Conservation (phyloP, 352 stramenopile species). For the Pythium apleroticum region DNA sequence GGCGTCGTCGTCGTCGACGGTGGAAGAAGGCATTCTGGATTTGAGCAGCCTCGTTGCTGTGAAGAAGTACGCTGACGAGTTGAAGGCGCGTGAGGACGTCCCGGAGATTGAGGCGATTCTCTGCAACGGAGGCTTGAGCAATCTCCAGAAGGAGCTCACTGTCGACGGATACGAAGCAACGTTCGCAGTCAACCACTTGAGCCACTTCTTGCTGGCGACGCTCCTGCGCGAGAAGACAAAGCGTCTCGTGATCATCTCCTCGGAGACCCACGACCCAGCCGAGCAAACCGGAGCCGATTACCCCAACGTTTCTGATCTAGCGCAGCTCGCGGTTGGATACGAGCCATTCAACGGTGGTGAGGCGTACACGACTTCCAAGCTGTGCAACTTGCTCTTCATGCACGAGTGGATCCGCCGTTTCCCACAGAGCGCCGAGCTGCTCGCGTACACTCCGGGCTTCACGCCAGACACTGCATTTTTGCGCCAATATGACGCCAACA, state of each 20-base stretch:
- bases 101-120: slow-evolving; percentile 31
- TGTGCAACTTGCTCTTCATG: slow-evolving; percentile 32
- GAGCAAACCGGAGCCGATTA: slow-evolving; percentile 20
- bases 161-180: slow-evolving; percentile 40
- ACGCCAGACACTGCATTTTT: slow-evolving; percentile 23
- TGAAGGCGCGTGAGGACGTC: slow-evolving; percentile 27
- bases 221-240: slow-evolving; percentile 28
- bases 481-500: slow-evolving; percentile 17
- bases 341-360: slow-evolving; percentile 30
- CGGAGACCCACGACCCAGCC: slow-evolving; percentile 32
- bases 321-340: slow-evolving; percentile 27
- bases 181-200: slow-evolving; percentile 45
- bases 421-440: slow-evolving; percentile 12
- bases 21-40: slow-evolving; percentile 35
- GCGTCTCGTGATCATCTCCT: slow-evolving; percentile 29
- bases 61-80: slow-evolving; percentile 24
- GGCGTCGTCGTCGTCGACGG: slow-evolving; percentile 7
- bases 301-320: slow-evolving; percentile 29
- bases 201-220: slow-evolving; percentile 43
- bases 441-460: slow-evolving; percentile 26
- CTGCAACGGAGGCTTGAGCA: slow-evolving; percentile 42
- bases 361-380: slow-evolving; percentile 35
- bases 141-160: slow-evolving; percentile 22
- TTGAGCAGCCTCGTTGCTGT: slow-evolving; percentile 34
- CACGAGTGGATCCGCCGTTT: slow-evolving; percentile 31